Conservation (phyloP, 1,284 basidiomycete species). For the Tylopilus orsonianus region DNA sequence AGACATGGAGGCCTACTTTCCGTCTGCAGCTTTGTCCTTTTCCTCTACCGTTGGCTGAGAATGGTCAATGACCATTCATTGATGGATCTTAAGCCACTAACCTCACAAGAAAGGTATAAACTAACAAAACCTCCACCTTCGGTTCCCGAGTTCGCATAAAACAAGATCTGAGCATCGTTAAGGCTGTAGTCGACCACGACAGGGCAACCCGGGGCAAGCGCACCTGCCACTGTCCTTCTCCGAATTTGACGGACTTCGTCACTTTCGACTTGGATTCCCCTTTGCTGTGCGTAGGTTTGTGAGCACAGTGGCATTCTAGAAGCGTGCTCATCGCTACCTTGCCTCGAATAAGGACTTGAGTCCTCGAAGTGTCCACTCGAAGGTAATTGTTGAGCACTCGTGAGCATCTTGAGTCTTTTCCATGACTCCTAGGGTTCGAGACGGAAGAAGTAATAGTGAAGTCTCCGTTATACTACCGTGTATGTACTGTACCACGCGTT, state of each 20-base stretch:
- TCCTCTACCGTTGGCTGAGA: slow-evolving; percentile 73
- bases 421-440: slow-evolving; percentile 16
- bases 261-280: slow-evolving; percentile 73
- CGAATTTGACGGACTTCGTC: slow-evolving; percentile 64
- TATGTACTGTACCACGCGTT: slow-evolving; percentile 1
- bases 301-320: background rate
- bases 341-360: slow-evolving; percentile 71
- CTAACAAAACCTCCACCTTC: slow-evolving; percentile 57
- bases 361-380: slow-evolving; percentile 75
- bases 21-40: slow-evolving; percentile 63
- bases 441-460: background rate
- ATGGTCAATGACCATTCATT: slow-evolving; percentile 12
- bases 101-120: slow-evolving; percentile 79
- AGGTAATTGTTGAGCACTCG: slow-evolving; percentile 63
- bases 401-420: slow-evolving; percentile 25
- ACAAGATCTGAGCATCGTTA: slow-evolving; percentile 54
- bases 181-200: background rate
- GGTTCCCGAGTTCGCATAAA: slow-evolving; percentile 79
- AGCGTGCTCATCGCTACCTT: slow-evolving; percentile 40
- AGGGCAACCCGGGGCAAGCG: background rate
- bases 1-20: slow-evolving; percentile 44
- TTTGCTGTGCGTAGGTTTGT: slow-evolving; percentile 39
- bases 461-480: too few species aligned
- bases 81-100: slow-evolving; percentile 35
- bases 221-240: slow-evolving; percentile 72